A percentile compares a stretch with the other conserved stretches of the same genome.
phyloP scores from a whole-genome alignment of 768 basidiomycete species.

The Boletus rex-veris region DNA sequence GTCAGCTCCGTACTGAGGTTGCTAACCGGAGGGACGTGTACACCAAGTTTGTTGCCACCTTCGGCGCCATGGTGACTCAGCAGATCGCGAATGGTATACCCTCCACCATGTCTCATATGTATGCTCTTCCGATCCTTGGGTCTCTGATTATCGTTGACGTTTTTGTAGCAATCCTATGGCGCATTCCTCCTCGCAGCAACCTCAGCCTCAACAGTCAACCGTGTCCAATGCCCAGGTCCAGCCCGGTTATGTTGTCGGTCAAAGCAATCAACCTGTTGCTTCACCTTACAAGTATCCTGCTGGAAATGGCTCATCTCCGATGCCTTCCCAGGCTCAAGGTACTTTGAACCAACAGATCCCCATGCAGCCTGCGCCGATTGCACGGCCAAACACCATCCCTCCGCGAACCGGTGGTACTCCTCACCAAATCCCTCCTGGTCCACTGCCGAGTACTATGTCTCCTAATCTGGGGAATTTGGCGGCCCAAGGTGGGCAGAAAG shows the following conservation, averaged over 20 bases:
- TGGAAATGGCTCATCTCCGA: conserved; percentile 15
- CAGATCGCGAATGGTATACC: conserved; percentile 24
- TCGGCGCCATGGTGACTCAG: conserved; percentile 23
- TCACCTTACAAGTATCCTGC: conserved; percentile 21
- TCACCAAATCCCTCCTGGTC: conserved; percentile 32
- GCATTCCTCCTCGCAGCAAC: conserved; percentile 17
- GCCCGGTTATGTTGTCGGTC: conserved; percentile 17
- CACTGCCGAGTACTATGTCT: conserved; percentile 33
- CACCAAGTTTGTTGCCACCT: conserved; percentile 33
- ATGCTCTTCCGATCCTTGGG: conserved; percentile 11
- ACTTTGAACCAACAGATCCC: conserved; percentile 30
- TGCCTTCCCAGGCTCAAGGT: conserved; percentile 20
- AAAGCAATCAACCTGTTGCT: conserved; percentile 9
- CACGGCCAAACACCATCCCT: conserved; percentile 30
- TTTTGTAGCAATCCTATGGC: conserved; percentile 17
- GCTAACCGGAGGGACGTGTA: conserved; percentile 39
- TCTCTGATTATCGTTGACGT: conserved; percentile 3
- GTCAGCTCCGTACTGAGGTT: conserved; percentile 19
- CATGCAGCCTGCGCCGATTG: conserved; percentile 30
- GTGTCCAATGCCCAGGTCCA: conserved; percentile 19
- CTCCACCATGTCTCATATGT: conserved; percentile 34
- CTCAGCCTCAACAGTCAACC: conserved; percentile 16
- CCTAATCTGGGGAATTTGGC: conserved; percentile 32
- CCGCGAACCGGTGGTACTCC: conserved; percentile 39
- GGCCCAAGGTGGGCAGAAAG: conserved; percentile 21